phyloP scores from a whole-genome alignment of 495 filamentous ascomycete genomes.

The Cercophora sp. region DNA sequence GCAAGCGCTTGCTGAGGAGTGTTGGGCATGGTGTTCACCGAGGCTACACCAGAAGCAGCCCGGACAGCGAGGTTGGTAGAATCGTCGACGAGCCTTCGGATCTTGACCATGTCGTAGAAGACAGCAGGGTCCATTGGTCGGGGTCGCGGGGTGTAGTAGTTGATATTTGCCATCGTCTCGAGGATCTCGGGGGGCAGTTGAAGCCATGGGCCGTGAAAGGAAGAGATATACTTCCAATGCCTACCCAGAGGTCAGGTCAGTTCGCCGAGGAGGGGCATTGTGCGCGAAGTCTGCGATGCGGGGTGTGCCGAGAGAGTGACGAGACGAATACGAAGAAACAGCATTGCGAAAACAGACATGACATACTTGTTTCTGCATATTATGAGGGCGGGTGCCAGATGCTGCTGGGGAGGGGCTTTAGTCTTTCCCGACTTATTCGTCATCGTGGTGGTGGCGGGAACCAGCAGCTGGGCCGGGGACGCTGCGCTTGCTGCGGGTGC shows the following conservation, averaged over 20 bases:
- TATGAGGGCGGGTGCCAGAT: constrained; percentile 12
- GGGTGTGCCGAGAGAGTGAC: neutral
- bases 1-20: constrained; percentile 52
- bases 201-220: constrained; percentile 83
- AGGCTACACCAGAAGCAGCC: constrained; percentile 65
- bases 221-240: constrained; percentile 79
- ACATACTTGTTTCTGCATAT: constrained; percentile 21
- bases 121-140: constrained; percentile 74
- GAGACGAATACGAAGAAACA: too few relatives aligned
- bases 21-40: constrained; percentile 53
- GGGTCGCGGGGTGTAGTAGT: constrained; percentile 70
- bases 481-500: constrained; percentile 8
- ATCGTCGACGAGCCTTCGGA: constrained; percentile 70
- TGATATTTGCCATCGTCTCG: constrained; percentile 70
- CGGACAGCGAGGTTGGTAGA: constrained; percentile 72
- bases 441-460: neutral
- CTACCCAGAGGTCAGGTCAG: constrained; percentile 35
- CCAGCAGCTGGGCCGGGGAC: neutral
- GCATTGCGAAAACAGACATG: too few relatives aligned
- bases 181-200: constrained; percentile 78
- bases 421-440: constrained; percentile 13
- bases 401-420: constrained; percentile 8
- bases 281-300: neutral
- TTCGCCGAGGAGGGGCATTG: neutral
- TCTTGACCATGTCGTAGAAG: constrained; percentile 79